These are phyloP conservation scores for Micractinium sp. DNA, from an alignment of 139 green algal species.

Conservation along the genomic window DNA sequence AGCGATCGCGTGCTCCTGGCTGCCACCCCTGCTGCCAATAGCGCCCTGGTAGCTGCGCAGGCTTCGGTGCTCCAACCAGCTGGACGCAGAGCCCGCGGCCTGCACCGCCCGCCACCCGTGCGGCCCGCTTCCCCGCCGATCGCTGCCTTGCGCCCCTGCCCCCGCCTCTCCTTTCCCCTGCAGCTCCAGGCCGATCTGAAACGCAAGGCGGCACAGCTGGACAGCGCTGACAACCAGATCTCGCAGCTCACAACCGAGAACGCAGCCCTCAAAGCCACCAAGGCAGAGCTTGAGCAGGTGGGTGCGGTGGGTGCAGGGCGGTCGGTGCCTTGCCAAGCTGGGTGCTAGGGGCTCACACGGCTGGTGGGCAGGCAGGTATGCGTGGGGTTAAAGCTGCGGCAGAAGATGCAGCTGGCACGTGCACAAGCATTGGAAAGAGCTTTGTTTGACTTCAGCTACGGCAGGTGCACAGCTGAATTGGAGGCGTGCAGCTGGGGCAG, in stretches of 20 bases:
- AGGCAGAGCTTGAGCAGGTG: slow-evolving; percentile 22
- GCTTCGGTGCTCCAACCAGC: no score
- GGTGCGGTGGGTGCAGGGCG: background rate
- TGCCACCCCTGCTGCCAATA: no score
- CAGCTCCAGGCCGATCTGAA: slow-evolving; percentile 25
- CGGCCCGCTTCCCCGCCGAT: background rate
- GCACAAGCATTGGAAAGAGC: background rate
- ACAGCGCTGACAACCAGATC: slow-evolving; percentile 22
- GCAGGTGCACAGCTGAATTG: background rate
- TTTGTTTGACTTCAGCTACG: background rate
- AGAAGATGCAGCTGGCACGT: background rate
- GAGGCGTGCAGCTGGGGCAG: no score
- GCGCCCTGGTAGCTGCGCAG: no score
- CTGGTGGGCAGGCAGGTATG: no score
- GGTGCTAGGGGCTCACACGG: no score
- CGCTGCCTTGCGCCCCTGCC: background rate
- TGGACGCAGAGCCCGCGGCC: no score
- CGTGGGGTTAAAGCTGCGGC: no score
- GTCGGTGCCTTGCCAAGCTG: no score
- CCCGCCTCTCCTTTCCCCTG: background rate
- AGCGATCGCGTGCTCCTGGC: no score
- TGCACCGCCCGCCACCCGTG: background rate
- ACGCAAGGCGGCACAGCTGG: slow-evolving; percentile 25
- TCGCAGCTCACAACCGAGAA: slow-evolving; percentile 3
- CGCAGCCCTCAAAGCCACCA: background rate